Percentiles rank a stretch among this genome's conserved stretches.
phyloP scores from a whole-genome alignment of 768 basidiomycete genomes.

The Hypsizygus marmoreus region DNA sequence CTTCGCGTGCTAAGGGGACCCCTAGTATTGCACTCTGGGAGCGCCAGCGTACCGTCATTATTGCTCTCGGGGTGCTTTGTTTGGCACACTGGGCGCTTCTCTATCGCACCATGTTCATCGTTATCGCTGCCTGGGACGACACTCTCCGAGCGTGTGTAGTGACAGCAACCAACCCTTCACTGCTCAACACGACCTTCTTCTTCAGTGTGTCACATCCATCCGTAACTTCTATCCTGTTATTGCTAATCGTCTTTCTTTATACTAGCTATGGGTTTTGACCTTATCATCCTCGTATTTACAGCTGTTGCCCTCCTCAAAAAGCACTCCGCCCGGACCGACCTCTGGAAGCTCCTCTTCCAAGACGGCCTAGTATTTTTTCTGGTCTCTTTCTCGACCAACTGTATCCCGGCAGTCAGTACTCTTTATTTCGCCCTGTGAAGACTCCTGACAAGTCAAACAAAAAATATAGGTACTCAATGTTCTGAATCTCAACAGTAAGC shows the following conservation, averaged over 20 bases:
- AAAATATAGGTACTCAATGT: conserved; percentile 52
- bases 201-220: conserved; percentile 53
- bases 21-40: conserved; percentile 72
- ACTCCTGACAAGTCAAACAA: not conserved
- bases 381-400: conserved; percentile 64
- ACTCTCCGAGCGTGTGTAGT: conserved; percentile 47
- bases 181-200: conserved; percentile 68
- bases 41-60: conserved; percentile 49
- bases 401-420: conserved; percentile 65
- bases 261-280: conserved; percentile 70
- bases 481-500: conserved; percentile 61
- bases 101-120: conserved; percentile 71
- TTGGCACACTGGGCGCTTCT: conserved; percentile 67
- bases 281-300: conserved; percentile 59
- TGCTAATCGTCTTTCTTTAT: not conserved
- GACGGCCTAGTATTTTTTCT: conserved; percentile 74
- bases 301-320: conserved; percentile 52
- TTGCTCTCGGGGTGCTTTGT: conserved; percentile 54
- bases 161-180: conserved; percentile 49
- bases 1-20: conserved; percentile 8
- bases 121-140: conserved; percentile 55
- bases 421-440: conserved; percentile 3
- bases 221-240: not conserved
- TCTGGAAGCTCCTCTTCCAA: conserved; percentile 73
- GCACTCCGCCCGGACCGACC: conserved; percentile 54